Evolutionary conservation across 208 protist genomes (phyloP), one percentile per base, ranked within the genome.

Genomic region (Trypanosoma vivax): DNA sequence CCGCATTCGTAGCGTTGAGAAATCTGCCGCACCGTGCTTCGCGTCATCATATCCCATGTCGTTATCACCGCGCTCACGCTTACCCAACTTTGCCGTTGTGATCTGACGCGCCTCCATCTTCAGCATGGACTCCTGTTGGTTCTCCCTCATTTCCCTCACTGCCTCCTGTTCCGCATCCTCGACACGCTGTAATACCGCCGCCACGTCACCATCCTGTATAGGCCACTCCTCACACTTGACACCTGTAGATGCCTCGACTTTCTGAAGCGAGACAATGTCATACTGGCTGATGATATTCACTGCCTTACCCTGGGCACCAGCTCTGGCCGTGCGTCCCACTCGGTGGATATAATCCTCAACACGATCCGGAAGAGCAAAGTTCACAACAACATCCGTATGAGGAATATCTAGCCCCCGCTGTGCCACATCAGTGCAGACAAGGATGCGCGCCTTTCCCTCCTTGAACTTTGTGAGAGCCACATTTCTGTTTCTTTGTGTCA

Each of bases 311-410:
- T 85, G 70, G 3, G 91, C 85, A 11, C 97, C 97, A 13, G 96
- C 77, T 51, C 97, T 88, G 9, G 96, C 97, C 5, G 97, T 98
- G 54, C 97, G 84, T 33, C 97, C 97, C 5, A 98, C 90, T 52
- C 96, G 84, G 53, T 99, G 97, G 41, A 98, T 96, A 78, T 99
- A 99, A 66, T 97, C 90, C 70, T 99, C 98, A 0, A 96, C 88
- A 70, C 95, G 85, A 31, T 92, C 77, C 3, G 97, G 97, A 9
- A 99, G 79, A 29, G 98, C 92, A 73, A 94, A 99, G 74, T 99
- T 99, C 25, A 99, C 92, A 31, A 99, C 97, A 5, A 98, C 66
- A 66, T 98, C 96, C 0, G 98, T 97, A 51, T 87, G 77, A 0
- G 97, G 97, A 64, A 99, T 99, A 68, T 99, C 97, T 5, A 99